Evolutionary conservation across 371 early-diverging fungal genomes (phyloP).

Genomic region (Mortierella sp.): DNA sequence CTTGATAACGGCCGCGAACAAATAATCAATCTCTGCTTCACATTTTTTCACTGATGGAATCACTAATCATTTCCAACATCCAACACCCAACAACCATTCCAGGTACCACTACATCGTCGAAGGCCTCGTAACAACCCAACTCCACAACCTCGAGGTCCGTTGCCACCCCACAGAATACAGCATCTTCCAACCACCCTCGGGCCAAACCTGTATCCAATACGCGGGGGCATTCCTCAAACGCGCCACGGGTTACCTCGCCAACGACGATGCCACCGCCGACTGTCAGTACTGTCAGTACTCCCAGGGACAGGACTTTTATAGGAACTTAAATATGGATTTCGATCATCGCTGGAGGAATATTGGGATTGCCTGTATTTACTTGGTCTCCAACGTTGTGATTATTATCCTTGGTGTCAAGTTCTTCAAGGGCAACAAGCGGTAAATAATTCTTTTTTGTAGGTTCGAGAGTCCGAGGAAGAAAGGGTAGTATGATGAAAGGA

Average conservation of each 20-base stretch:
- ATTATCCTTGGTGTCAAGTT: constrained; percentile 62
- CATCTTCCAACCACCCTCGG: constrained; percentile 67
- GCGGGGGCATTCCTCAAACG: constrained; percentile 65
- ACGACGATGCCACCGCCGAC: constrained; percentile 60
- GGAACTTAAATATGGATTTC: constrained; percentile 71
- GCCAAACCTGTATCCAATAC: constrained; percentile 74
- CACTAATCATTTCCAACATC: background rate
- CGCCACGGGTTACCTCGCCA: constrained; percentile 72
- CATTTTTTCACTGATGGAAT: background rate
- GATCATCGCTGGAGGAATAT: constrained; percentile 81
- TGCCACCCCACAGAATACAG: constrained; percentile 68
- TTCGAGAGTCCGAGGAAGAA: too few relatives aligned
- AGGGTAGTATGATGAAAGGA: too few relatives aligned
- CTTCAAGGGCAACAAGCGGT: constrained; percentile 31
- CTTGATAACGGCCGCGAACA: background rate
- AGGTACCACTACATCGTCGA: constrained; percentile 81
- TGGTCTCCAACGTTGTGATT: constrained; percentile 67
- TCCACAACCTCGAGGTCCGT: constrained; percentile 65
- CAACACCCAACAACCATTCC: background rate
- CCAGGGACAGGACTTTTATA: constrained; percentile 72
- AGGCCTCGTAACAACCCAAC: constrained; percentile 79
- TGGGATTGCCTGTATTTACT: constrained; percentile 74
- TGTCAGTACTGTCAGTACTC: constrained; percentile 80
- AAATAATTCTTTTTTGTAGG: too few relatives aligned
- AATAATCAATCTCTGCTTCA: background rate